Evolutionary conservation across 108 stramenopile genomes (phyloP).

Genomic region (Cyclotella atomus): DNA sequence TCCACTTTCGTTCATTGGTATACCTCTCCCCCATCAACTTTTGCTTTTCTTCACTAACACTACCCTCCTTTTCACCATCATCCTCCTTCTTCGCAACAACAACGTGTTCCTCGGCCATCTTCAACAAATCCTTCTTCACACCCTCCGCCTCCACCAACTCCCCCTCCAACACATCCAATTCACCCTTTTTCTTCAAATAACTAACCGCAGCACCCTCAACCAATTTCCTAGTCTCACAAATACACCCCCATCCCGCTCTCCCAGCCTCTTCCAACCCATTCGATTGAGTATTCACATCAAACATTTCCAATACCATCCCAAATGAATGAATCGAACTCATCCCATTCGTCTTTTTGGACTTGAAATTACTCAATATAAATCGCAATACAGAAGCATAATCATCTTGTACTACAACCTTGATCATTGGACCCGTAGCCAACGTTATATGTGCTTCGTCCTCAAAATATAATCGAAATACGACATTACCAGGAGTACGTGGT

Average conservation of each 20-base stretch:
- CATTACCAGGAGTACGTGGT: conserved; percentile 87
- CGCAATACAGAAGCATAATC: conserved; percentile 80
- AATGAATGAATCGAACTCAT: conserved; percentile 78
- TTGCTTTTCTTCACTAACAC: conserved; percentile 27
- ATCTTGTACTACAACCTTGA: conserved; percentile 64
- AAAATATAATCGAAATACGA: conserved; percentile 85
- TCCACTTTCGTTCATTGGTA: conserved; percentile 85
- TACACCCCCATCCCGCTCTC: conserved; percentile 84
- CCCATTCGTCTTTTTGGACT: conserved; percentile 77
- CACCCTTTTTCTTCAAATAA: conserved; percentile 65
- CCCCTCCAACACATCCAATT: conserved; percentile 57
- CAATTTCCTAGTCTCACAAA: conserved; percentile 87
- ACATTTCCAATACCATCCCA: conserved; percentile 68
- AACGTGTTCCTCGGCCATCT: conserved; percentile 10
- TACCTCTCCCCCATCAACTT: conserved; percentile 25
- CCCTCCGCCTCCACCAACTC: conserved; percentile 58
- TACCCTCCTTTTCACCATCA: conserved; percentile 23
- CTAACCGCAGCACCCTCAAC: conserved; percentile 60
- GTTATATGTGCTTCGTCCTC: conserved; percentile 77
- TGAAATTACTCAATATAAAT: conserved; percentile 88
- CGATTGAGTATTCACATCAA: conserved; percentile 19
- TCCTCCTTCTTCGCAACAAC: conserved; percentile 15
- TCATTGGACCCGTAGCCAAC: conserved; percentile 76
- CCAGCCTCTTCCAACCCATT: conserved; percentile 67
- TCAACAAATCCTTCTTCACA: conserved; percentile 17